Conservation (phyloP, 2,329 filamentous ascomycete species). For the Penicillium sp. region DNA sequence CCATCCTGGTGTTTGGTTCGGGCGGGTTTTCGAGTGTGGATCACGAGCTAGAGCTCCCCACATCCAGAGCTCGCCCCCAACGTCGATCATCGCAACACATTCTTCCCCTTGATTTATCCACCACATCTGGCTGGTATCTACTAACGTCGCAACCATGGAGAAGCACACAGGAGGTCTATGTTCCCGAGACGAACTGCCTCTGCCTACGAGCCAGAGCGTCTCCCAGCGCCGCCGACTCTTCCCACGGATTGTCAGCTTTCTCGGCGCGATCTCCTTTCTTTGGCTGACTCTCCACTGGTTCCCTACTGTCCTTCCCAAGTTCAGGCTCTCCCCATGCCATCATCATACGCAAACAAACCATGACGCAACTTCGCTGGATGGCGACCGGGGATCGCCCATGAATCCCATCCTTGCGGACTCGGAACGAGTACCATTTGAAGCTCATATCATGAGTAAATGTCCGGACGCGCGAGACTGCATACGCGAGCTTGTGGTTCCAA, state of each 20-base stretch:
- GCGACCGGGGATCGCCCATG: neutral
- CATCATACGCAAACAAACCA: slow-evolving; percentile 1
- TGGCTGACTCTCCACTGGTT: slow-evolving; percentile 19
- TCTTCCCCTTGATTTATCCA: slow-evolving; percentile 2
- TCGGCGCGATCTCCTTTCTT: slow-evolving; percentile 19
- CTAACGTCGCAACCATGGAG: slow-evolving; percentile 17
- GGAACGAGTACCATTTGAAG: slow-evolving; percentile 74
- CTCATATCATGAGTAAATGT: slow-evolving; percentile 97
- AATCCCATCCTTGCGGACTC: neutral
- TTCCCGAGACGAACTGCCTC: slow-evolving; percentile 7
- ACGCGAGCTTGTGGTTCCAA: slow-evolving; percentile 77
- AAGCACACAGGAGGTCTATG: slow-evolving; percentile 13
- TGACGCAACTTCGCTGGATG: slow-evolving; percentile 10
- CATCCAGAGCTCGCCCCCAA: neutral
- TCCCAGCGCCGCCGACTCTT: slow-evolving; percentile 20
- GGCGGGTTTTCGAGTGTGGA: neutral
- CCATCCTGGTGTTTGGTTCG: neutral
- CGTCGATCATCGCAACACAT: slow-evolving; percentile 5
- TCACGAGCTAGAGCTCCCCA: slow-evolving; percentile 3
- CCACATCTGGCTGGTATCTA: neutral
- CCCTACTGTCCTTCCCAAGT: slow-evolving; percentile 8
- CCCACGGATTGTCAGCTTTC: slow-evolving; percentile 11
- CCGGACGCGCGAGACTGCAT: slow-evolving; percentile 88
- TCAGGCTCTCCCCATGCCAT: slow-evolving; percentile 17
- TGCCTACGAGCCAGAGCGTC: neutral